Evolutionary conservation across 1,284 basidiomycete species (phyloP), one percentile per base, ranked within the genome.

Genomic region (Nidula niveotomentosa): DNA sequence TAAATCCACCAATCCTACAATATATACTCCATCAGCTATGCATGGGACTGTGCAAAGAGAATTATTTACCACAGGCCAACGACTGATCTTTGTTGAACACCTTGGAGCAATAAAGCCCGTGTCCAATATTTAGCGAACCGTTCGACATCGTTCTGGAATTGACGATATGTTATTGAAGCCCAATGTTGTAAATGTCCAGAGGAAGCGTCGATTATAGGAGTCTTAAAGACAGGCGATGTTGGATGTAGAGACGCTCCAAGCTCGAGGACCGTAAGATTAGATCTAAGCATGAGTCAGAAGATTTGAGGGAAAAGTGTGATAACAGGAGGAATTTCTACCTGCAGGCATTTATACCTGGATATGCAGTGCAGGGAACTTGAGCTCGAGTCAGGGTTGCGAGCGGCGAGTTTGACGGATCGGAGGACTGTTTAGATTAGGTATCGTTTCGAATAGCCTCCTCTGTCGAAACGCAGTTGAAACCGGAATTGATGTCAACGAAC

Each of bases 21-120:
- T 55, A n/a, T n/a, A 30, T 57, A 49, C 53, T 9, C 3, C 9
- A 23, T 17, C 17, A 41, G 13, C n/a, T 39, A 41, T 12, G 12
- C 9, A 10, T 13, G 13, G 34, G 12, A 9, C 10, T 15, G 8
- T 12, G 30, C 13, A 41, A 52, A 53, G 46, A 15, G 49, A 56
- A 36, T 36, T n/a, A 72, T 78, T 57, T 63, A 88, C 87, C 87
- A 90, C 54, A 89, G 66, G 18, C 87, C 88, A 46, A 90, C 74
- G 45, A 90, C 80, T 8, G 88, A 83, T 53, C 78, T 69, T 52
- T 69, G 71, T 39, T 73, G 65, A 50, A 89, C 73, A 36, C 74
- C 73, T 36, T 74, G 67, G 18, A 71, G 65, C 47, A 62, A 64
- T 39, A 90, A 73, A 15, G 68, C 63, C 12, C 66, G 68, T 39